Evolutionary conservation across 2,329 filamentous ascomycete species (phyloP).

Genomic region (Cercospora sp.): DNA sequence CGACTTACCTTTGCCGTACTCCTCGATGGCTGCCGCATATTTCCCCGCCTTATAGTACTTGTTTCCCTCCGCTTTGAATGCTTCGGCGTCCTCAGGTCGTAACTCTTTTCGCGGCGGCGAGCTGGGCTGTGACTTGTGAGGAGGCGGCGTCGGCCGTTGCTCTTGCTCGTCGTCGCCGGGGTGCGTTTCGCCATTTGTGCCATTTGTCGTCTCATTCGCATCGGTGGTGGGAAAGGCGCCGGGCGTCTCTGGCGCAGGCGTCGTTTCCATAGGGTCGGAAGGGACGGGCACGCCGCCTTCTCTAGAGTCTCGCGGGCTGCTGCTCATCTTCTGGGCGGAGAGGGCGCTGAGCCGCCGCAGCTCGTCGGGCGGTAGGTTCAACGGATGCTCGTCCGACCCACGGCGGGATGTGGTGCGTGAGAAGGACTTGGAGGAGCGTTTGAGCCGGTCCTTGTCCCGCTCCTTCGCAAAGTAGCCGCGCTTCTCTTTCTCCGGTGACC

Average conservation of each 20-base stretch:
- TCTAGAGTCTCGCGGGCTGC: constrained; percentile 22
- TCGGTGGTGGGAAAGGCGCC: constrained; percentile 50
- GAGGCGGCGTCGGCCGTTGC: constrained; percentile 64
- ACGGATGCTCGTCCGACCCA: constrained; percentile 64
- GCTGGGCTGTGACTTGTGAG: constrained; percentile 60
- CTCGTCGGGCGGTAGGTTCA: constrained; percentile 87
- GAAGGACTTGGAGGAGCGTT: constrained; percentile 30
- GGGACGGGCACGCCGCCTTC: constrained; percentile 27
- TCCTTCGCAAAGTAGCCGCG: constrained; percentile 30
- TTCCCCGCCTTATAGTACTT: constrained; percentile 96
- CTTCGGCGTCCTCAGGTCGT: constrained; percentile 74
- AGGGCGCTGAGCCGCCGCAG: constrained; percentile 72
- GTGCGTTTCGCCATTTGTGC: constrained; percentile 41
- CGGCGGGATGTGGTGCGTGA: constrained; percentile 42
- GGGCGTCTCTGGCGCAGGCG: constrained; percentile 39
- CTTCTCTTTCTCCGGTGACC: constrained; percentile 25
- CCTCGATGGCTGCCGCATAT: constrained; percentile 80
- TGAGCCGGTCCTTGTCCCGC: constrained; percentile 30
- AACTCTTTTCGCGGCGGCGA: constrained; percentile 44
- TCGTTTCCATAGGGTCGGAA: constrained; percentile 37
- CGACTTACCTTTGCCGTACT: constrained; percentile 86
- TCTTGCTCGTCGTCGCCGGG: constrained; percentile 42
- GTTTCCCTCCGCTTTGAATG: constrained; percentile 90
- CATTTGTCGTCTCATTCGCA: constrained; percentile 22
- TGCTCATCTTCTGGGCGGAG: constrained; percentile 32